phyloP scores from a whole-genome alignment of 2,329 filamentous ascomycete species.

The Coniella vitis region DNA sequence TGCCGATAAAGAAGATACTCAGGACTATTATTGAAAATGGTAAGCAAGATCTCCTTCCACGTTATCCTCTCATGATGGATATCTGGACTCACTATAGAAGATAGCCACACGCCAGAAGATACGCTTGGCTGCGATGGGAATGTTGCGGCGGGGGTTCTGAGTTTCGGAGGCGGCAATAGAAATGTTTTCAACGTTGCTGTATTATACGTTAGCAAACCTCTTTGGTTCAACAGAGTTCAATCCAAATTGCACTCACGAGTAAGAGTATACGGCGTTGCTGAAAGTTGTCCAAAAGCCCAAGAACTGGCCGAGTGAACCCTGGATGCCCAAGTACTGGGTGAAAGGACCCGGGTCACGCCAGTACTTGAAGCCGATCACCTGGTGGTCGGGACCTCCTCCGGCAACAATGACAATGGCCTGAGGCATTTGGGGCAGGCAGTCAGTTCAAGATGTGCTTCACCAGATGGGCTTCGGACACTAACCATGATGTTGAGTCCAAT shows the following conservation, averaged over 20 bases:
- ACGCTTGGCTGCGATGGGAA: constrained; percentile 21
- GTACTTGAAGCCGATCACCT: constrained; percentile 20
- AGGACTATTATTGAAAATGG: constrained; percentile 26
- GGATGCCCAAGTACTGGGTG: constrained; percentile 17
- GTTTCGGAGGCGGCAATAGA: constrained; percentile 21
- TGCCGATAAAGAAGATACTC: constrained; percentile 43
- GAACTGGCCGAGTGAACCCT: constrained; percentile 19
- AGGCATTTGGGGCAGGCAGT: background rate
- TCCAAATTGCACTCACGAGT: background rate
- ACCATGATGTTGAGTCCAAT: constrained; percentile 9
- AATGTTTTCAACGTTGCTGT: constrained; percentile 21
- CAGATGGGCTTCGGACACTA: background rate
- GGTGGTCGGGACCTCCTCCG: constrained; percentile 17
- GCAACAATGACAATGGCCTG: constrained; percentile 16
- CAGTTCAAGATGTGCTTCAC: background rate
- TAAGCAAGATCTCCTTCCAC: background rate
- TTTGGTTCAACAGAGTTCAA: background rate
- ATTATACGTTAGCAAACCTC: constrained; percentile 7
- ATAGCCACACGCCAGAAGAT: constrained; percentile 23
- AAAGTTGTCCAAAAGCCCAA: constrained; percentile 19
- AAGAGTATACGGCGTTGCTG: constrained; percentile 5
- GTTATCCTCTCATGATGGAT: background rate
- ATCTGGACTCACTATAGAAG: constrained; percentile 28
- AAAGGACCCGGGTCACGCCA: constrained; percentile 17
- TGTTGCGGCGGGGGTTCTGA: constrained; percentile 38